These are phyloP conservation scores for Omphalotus olearius DNA, from an alignment of 1,284 basidiomycete genomes.

Conservation along the genomic window DNA sequence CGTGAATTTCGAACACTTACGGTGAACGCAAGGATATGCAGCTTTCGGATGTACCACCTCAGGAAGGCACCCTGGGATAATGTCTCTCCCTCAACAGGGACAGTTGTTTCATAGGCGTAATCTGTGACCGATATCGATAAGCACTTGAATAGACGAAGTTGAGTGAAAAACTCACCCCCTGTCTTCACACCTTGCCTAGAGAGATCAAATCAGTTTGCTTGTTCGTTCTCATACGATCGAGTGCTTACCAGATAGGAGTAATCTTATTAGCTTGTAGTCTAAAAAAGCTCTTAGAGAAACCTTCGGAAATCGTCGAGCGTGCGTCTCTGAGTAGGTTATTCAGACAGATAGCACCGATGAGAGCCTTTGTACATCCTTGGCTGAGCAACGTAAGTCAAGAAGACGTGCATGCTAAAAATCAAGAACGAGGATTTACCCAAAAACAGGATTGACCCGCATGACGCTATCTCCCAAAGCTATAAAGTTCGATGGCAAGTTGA, in stretches of 20 bases:
- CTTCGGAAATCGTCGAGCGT: conserved; percentile 3
- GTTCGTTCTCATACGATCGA: not conserved
- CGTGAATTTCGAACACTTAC: not conserved
- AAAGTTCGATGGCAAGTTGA: conserved; percentile 17
- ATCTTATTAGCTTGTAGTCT: conserved; percentile 16
- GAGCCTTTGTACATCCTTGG: conserved; percentile 19
- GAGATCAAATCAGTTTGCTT: not conserved
- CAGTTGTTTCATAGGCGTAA: conserved; percentile 15
- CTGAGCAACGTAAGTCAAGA: conserved; percentile 1
- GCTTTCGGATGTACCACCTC: conserved; percentile 15
- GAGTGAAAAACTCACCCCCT: too few species aligned
- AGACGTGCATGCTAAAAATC: not conserved
- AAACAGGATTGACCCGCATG: conserved; percentile 16
- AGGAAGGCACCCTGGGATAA: conserved; percentile 9
- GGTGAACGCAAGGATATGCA: conserved; percentile 1
- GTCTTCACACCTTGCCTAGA: not conserved
- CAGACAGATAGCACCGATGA: conserved; percentile 16
- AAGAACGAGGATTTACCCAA: conserved; percentile 12
- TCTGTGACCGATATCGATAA: conserved; percentile 1
- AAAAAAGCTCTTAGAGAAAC: conserved; percentile 18
- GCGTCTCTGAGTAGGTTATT: conserved; percentile 18
- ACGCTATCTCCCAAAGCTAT: conserved; percentile 20
- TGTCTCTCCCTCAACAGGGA: conserved; percentile 16
- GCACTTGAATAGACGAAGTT: too few species aligned
- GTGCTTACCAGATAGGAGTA: conserved; percentile 17